phyloP scores from a whole-genome alignment of 305 asterid genomes.

The Caryopteris hybrid region DNA sequence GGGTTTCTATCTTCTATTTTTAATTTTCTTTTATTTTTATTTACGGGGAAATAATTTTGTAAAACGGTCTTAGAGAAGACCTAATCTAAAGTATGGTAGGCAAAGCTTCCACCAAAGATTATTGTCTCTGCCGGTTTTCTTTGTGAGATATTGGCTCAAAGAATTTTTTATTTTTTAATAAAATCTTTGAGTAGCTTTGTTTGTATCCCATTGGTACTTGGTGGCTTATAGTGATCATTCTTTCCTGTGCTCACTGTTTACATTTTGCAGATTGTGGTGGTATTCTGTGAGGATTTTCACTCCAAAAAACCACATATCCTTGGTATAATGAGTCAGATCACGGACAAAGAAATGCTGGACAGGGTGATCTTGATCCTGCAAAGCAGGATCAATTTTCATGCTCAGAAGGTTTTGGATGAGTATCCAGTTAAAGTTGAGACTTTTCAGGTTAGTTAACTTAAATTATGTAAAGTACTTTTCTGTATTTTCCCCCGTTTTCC shows the following conservation, averaged over 20 bases:
- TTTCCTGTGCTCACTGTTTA: neutral
- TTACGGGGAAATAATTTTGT: no score
- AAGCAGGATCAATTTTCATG: conserved; percentile 37
- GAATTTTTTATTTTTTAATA: no score
- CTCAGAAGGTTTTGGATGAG: conserved; percentile 36
- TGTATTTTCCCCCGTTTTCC: neutral
- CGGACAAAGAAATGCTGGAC: conserved; percentile 38
- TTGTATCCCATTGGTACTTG: neutral
- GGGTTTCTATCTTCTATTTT: no score
- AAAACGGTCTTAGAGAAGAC: no score
- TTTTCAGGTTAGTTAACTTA: conserved; percentile 32
- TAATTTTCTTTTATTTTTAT: no score
- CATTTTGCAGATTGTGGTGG: conserved; percentile 31
- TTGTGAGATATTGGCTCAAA: neutral
- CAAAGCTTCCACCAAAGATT: no score
- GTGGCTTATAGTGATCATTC: neutral
- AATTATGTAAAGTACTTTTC: neutral
- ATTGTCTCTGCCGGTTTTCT: neutral
- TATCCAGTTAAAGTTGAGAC: conserved; percentile 40
- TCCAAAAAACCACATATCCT: conserved; percentile 23
- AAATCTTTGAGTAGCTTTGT: neutral
- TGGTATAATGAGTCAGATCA: conserved; percentile 32
- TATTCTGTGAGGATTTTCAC: conserved; percentile 35
- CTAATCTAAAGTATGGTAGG: no score
- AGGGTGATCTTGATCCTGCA: conserved; percentile 42